Percentiles rank a stretch among this genome's conserved stretches.
Evolutionary conservation across 371 early-diverging fungal species (phyloP).

Genomic region (Coelomomyces lativittatus): DNA sequence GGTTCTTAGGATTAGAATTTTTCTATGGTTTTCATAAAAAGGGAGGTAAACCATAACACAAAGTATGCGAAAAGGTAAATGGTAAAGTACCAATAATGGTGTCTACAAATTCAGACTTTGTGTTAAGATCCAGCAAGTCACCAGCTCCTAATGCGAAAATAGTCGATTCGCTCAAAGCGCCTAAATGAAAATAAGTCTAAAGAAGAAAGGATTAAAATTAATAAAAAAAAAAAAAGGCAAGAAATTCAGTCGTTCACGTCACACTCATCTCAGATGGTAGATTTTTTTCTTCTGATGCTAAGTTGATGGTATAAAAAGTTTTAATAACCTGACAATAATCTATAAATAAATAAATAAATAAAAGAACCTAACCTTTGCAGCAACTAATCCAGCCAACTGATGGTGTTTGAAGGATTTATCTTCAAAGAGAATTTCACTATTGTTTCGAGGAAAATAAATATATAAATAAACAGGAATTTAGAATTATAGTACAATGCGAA

Average conservation of each 20-base stretch:
- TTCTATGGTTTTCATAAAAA: no score
- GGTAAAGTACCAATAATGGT: conserved; percentile 74
- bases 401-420: conserved; percentile 64
- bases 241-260: background rate
- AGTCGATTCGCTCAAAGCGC: conserved; percentile 82
- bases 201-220: background rate
- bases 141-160: conserved; percentile 90
- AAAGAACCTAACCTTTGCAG: conserved; percentile 59
- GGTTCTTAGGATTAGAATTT: no score
- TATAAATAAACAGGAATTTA: no score
- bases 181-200: conserved; percentile 84
- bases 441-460: background rate
- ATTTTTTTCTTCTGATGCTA: background rate
- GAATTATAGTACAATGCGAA: no score
- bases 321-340: no score
- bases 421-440: conserved; percentile 78
- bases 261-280: background rate
- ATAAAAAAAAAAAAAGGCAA: background rate
- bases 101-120: conserved; percentile 68
- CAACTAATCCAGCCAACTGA: conserved; percentile 79
- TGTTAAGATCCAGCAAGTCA: conserved; percentile 56
- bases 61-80: no score
- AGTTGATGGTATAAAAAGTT: no score
- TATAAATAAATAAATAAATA: background rate
- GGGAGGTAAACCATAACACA: no score